Percentiles rank a stretch among this genome's conserved stretches.
Evolutionary conservation across 2,329 filamentous ascomycete species (phyloP).

Genomic region (Penicillium sp.): DNA sequence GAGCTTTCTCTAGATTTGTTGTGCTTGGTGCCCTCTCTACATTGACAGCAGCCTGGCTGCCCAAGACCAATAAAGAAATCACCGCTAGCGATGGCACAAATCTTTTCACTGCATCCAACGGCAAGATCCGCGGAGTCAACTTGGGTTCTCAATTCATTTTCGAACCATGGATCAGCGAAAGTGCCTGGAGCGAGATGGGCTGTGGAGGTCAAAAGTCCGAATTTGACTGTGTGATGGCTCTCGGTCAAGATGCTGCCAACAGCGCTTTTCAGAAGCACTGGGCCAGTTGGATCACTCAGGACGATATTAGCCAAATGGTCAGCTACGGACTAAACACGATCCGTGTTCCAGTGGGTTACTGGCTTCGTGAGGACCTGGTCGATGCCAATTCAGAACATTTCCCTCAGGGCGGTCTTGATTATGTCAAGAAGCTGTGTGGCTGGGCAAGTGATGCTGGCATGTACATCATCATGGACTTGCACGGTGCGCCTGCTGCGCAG

Average conservation of each 20-base stretch:
- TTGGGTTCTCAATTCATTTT: slow-evolving; percentile 48
- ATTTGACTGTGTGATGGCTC: slow-evolving; percentile 49
- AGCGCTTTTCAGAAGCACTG: slow-evolving; percentile 48
- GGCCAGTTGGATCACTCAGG: slow-evolving; percentile 45
- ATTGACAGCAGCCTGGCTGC: slow-evolving; percentile 19
- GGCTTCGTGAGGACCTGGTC: slow-evolving; percentile 49
- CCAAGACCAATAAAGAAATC: slow-evolving; percentile 22
- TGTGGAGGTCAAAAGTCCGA: slow-evolving; percentile 45
- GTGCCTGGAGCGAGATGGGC: slow-evolving; percentile 45
- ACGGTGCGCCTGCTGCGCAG: slow-evolving; percentile 49
- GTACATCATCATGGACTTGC: slow-evolving; percentile 51
- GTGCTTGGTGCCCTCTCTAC: neutral
- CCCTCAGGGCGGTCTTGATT: slow-evolving; percentile 44
- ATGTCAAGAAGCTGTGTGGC: slow-evolving; percentile 44
- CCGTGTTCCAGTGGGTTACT: slow-evolving; percentile 52
- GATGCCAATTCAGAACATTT: slow-evolving; percentile 46
- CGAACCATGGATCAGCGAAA: slow-evolving; percentile 50
- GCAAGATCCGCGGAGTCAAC: slow-evolving; percentile 52
- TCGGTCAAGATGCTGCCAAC: slow-evolving; percentile 46
- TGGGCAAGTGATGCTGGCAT: slow-evolving; percentile 47
- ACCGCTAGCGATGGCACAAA: slow-evolving; percentile 19
- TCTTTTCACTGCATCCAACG: slow-evolving; percentile 16
- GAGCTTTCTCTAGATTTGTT: neutral
- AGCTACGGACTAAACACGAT: slow-evolving; percentile 25
- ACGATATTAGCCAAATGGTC: slow-evolving; percentile 45